Conservation (phyloP, 1,139 yeast genomes). For the Pichia sp. region DNA sequence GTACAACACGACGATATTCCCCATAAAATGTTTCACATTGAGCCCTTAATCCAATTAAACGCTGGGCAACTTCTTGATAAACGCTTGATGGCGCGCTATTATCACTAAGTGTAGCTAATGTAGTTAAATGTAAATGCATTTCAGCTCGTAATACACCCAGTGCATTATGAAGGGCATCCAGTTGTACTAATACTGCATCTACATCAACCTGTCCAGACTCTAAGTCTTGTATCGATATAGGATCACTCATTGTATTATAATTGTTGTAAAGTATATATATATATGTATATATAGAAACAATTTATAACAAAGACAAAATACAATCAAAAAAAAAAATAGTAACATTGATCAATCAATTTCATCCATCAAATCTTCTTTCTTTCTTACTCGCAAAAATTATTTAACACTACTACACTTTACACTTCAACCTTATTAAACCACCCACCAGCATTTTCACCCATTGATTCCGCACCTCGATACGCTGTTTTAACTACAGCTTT, state of each 20-base stretch:
- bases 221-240: slow-evolving; percentile 30
- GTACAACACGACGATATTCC: slow-evolving; percentile 31
- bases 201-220: slow-evolving; percentile 32
- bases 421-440: too few species aligned
- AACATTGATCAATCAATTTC: too few species aligned
- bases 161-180: slow-evolving; percentile 28
- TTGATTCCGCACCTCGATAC: too few species aligned
- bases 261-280: too few species aligned
- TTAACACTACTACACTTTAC: too few species aligned
- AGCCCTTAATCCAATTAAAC: neutral
- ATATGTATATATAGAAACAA: too few species aligned
- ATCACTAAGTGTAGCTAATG: slow-evolving; percentile 27
- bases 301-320: too few species aligned
- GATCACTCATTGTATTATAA: slow-evolving; percentile 15
- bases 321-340: too few species aligned
- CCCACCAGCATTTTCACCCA: too few species aligned
- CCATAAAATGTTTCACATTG: slow-evolving; percentile 16
- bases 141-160: slow-evolving; percentile 26
- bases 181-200: slow-evolving; percentile 30
- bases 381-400: too few species aligned
- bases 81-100: slow-evolving; percentile 15
- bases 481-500: too few species aligned
- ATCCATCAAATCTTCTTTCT: too few species aligned
- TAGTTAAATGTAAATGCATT: slow-evolving; percentile 25
- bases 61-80: neutral